Conservation (phyloP, 2,329 filamentous ascomycete genomes). For the Botrytis fragariae region DNA sequence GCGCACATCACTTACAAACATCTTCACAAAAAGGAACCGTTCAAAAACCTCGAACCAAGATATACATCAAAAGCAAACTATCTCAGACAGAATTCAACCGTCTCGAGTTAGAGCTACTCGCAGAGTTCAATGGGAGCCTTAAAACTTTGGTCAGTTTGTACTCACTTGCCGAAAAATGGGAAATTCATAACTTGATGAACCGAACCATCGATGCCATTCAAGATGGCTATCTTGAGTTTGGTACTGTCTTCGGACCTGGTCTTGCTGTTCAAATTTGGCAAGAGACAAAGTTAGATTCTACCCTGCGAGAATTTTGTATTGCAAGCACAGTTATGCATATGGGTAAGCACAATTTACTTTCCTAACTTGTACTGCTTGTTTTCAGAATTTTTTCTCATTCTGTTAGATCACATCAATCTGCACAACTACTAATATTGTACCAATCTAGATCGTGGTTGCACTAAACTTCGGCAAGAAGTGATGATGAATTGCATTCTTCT, state of each 20-base stretch:
- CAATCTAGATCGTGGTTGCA: constrained; percentile 23
- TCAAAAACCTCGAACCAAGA: constrained; percentile 12
- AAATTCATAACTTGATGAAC: constrained; percentile 24
- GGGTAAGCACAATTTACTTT: neutral
- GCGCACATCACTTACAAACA: neutral
- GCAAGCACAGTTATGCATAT: constrained; percentile 25
- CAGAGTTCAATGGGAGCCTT: constrained; percentile 20
- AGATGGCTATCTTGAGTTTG: constrained; percentile 25
- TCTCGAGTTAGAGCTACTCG: constrained; percentile 21
- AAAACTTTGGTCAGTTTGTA: constrained; percentile 24
- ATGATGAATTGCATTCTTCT: constrained; percentile 19
- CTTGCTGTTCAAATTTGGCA: constrained; percentile 19
- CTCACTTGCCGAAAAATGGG: constrained; percentile 24
- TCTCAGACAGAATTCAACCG: neutral
- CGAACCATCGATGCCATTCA: constrained; percentile 27
- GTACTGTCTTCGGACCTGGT: constrained; percentile 24
- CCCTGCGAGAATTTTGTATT: constrained; percentile 27
- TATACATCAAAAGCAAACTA: constrained; percentile 3
- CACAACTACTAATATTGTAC: neutral
- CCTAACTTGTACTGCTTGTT: neutral
- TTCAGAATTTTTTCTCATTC: too few species aligned
- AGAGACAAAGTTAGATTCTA: constrained; percentile 23
- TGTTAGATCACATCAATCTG: neutral
- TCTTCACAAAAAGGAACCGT: neutral
- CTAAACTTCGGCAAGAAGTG: constrained; percentile 22